Percentiles rank a stretch among this genome's conserved stretches.
Evolutionary conservation across 23 red algal species (phyloP).

Genomic region (Gracilaria gracilis): DNA sequence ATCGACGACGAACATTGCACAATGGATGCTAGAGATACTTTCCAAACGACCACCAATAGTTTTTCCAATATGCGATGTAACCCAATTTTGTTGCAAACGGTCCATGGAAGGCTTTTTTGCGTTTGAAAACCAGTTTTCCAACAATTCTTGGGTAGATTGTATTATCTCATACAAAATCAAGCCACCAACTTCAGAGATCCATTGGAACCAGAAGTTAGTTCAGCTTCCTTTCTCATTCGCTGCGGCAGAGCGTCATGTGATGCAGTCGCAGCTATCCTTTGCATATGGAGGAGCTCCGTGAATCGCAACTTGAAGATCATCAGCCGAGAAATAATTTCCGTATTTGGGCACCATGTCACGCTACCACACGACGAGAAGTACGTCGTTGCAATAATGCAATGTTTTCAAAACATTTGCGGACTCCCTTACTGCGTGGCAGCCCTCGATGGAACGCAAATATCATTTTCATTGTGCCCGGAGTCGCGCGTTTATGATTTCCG

Average conservation of each 20-base stretch:
- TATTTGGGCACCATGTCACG: background rate
- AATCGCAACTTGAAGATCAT: background rate
- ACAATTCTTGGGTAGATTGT: too few relatives aligned
- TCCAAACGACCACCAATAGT: too few relatives aligned
- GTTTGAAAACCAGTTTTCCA: background rate
- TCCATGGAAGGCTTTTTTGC: constrained; percentile 26
- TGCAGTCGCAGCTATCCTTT: background rate
- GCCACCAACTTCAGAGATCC: constrained; percentile 18
- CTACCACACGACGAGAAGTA: background rate
- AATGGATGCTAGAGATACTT: too few relatives aligned
- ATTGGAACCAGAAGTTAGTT: background rate
- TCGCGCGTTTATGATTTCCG: constrained; percentile 3
- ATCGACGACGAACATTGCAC: too few relatives aligned
- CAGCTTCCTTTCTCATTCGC: constrained; percentile 10
- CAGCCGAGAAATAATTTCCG: background rate
- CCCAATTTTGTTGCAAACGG: too few relatives aligned
- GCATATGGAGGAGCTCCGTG: constrained; percentile 23
- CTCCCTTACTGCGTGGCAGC: constrained; percentile 15
- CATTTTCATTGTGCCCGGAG: background rate
- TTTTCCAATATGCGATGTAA: too few relatives aligned
- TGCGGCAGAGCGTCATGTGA: background rate
- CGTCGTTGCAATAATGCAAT: background rate
- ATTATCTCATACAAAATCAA: background rate
- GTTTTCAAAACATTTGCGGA: background rate
- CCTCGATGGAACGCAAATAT: constrained; percentile 20